These are phyloP conservation scores for Gliomastix tumulicola DNA, from an alignment of 2,329 filamentous ascomycete genomes.

Conservation along the genomic window DNA sequence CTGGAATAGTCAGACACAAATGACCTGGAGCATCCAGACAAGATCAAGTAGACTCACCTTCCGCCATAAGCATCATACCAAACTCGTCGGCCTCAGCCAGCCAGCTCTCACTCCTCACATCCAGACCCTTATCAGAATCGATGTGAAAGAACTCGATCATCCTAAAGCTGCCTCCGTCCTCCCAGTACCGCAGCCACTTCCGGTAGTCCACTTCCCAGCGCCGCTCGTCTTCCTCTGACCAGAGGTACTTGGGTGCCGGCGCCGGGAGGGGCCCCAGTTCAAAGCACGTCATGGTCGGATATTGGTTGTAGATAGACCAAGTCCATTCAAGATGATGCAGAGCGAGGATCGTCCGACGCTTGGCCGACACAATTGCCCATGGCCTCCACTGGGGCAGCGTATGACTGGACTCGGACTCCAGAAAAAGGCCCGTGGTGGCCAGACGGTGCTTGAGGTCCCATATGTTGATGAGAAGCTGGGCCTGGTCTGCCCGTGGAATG, in stretches of 20 bases:
- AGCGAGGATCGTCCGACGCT: slow-evolving; percentile 9
- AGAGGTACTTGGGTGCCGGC: slow-evolving; percentile 7
- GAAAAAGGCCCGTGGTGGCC: slow-evolving; percentile 7
- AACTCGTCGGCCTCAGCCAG: slow-evolving; percentile 10
- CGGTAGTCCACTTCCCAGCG: slow-evolving; percentile 4
- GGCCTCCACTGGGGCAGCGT: slow-evolving; percentile 6
- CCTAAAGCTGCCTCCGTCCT: slow-evolving; percentile 5
- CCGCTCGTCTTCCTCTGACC: slow-evolving; percentile 5
- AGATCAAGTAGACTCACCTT: too few species aligned
- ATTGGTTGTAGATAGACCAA: slow-evolving; percentile 9
- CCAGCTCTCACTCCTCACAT: slow-evolving; percentile 8
- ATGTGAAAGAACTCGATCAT: slow-evolving; percentile 9
- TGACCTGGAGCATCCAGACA: too few species aligned
- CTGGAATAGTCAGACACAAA: too few species aligned
- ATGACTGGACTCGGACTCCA: slow-evolving; percentile 4
- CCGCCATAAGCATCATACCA: slow-evolving; percentile 9
- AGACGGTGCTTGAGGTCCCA: slow-evolving; percentile 9
- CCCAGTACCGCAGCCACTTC: slow-evolving; percentile 7
- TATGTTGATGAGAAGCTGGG: slow-evolving; percentile 6
- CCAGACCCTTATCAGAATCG: slow-evolving; percentile 1
- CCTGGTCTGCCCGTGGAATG: neutral
- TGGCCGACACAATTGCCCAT: slow-evolving; percentile 9
- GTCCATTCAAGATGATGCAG: slow-evolving; percentile 11
- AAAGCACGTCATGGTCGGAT: slow-evolving; percentile 10
- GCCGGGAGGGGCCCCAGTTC: slow-evolving; percentile 10